Base-by-base conservation (phyloP, 805 yeast species). In the Lipomyces orientalis region DNA sequence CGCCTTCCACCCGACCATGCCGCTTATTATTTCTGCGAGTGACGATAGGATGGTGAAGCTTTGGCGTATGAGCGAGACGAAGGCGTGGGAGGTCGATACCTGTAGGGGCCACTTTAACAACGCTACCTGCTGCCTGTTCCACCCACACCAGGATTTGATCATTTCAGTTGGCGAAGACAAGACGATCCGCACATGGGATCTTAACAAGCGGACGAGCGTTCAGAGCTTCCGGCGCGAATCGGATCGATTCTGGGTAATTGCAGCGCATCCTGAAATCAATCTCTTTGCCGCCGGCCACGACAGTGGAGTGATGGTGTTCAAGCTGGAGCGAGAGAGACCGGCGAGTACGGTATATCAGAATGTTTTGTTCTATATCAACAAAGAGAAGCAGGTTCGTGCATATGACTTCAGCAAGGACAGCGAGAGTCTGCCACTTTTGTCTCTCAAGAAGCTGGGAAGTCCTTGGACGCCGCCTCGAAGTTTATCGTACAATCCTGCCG, bases 21-120 rank as follows among this genome's bases (percentile, higher is more conserved):
- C 98, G 14, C 84, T 95, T 73, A 93, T 95, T 77, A 97, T 93
- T 22, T 91, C 97, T 19, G 97, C 94, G 75, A 96, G 96, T 79
- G 99, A 95, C 78, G 99, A 95, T 78, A 87, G 98, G 73, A 88
- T 94, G 72, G 91, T 95, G 65, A 94, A 94, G 79, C 83, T 96
- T 72, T 95, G 99, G 99, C 87, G 98, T 81, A 92, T 93, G 97
- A 88, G 93, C 75, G 97, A 95, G 73, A 88, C 97, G 49, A 92
- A 93, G 80, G 99, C 99, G 31, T 95, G 98, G 98, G 99, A 96
- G 79, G 97, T 96, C 67, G 99, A 95, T 78, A 91, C 98, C 34
- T 94, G 98, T 80, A 87, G 99, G 76, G 99, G 99, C 65, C 99
- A 95, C 80, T 91, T 97, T 35, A 93, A 93, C 76, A 93, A 91